Evolutionary conservation across 768 basidiomycete genomes (phyloP).

Genomic region (Pleurotus tuber-regium): DNA sequence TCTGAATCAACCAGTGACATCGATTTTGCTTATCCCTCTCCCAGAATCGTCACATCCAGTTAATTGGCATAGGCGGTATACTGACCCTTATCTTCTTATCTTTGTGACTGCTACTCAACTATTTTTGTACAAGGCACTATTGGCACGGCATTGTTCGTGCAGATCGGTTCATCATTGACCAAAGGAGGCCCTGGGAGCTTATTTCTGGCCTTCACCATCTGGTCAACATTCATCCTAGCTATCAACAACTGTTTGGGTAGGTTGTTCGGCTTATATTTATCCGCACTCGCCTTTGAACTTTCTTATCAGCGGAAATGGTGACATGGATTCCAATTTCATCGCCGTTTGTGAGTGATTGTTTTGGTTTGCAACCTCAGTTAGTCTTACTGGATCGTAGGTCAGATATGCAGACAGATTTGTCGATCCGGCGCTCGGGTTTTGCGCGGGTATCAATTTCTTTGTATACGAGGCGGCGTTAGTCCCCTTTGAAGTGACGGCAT

Average conservation of each 20-base stretch:
- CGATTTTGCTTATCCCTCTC: background rate
- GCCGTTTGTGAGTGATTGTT: slow-evolving; percentile 65
- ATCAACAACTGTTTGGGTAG: slow-evolving; percentile 45
- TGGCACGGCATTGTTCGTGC: slow-evolving; percentile 73
- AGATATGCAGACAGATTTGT: slow-evolving; percentile 61
- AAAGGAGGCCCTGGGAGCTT: slow-evolving; percentile 61
- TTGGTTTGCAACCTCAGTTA: too few relatives aligned
- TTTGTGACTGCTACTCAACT: too few relatives aligned
- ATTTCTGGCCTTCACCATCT: slow-evolving; percentile 48
- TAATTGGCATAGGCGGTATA: slow-evolving; percentile 50
- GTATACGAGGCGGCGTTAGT: slow-evolving; percentile 43
- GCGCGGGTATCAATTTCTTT: slow-evolving; percentile 58
- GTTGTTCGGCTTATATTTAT: too few relatives aligned
- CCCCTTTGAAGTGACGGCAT: slow-evolving; percentile 53
- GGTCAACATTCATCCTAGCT: slow-evolving; percentile 47
- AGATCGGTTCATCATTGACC: slow-evolving; percentile 59
- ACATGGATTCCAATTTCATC: slow-evolving; percentile 80
- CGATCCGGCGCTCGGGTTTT: slow-evolving; percentile 55
- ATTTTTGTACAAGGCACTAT: slow-evolving; percentile 71
- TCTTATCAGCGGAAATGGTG: slow-evolving; percentile 69
- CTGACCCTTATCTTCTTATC: background rate
- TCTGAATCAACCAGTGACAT: background rate
- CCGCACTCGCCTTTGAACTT: slow-evolving; percentile 21
- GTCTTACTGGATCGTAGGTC: too few relatives aligned
- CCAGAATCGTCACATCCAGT: slow-evolving; percentile 49